phyloP scores from a whole-genome alignment of 163 green algal genomes.

The Scenedesmus sp. region DNA sequence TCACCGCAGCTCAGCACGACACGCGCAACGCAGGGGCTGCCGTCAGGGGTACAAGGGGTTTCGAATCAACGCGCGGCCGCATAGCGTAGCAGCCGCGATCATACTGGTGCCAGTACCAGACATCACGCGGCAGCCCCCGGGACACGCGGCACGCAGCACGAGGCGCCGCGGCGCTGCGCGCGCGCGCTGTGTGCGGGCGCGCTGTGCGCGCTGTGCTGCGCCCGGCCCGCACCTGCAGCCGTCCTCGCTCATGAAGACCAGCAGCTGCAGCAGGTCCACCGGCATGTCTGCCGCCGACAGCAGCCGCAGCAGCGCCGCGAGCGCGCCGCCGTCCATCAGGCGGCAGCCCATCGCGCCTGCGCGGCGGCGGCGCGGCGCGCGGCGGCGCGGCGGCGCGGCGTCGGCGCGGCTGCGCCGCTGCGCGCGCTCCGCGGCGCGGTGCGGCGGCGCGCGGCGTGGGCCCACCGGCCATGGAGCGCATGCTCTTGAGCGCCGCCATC shows the following conservation, averaged over 20 bases:
- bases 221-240: slow-evolving; percentile 11
- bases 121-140: slow-evolving; percentile 10
- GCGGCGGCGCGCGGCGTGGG: no score
- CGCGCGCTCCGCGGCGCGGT: no score
- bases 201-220: background rate
- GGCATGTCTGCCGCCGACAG: slow-evolving; percentile 56
- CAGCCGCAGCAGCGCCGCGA: slow-evolving; percentile 23
- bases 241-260: slow-evolving; percentile 49
- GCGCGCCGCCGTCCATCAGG: slow-evolving; percentile 3
- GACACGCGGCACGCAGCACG: background rate
- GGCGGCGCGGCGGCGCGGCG: no score
- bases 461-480: slow-evolving; percentile 39
- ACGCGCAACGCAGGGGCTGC: no score
- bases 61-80: slow-evolving; percentile 26
- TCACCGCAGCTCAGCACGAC: no score
- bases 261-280: slow-evolving; percentile 58
- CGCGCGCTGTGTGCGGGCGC: no score
- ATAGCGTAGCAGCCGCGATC: slow-evolving; percentile 25
- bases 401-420: no score
- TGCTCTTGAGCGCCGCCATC: slow-evolving; percentile 44
- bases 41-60: slow-evolving; percentile 40
- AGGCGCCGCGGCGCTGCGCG: no score
- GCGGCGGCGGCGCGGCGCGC: background rate
- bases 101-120: slow-evolving; percentile 46
- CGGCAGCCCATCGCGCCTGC: slow-evolving; percentile 13